phyloP scores from a whole-genome alignment of 2,329 filamentous ascomycete genomes.

The Verticillium tricorpus region DNA sequence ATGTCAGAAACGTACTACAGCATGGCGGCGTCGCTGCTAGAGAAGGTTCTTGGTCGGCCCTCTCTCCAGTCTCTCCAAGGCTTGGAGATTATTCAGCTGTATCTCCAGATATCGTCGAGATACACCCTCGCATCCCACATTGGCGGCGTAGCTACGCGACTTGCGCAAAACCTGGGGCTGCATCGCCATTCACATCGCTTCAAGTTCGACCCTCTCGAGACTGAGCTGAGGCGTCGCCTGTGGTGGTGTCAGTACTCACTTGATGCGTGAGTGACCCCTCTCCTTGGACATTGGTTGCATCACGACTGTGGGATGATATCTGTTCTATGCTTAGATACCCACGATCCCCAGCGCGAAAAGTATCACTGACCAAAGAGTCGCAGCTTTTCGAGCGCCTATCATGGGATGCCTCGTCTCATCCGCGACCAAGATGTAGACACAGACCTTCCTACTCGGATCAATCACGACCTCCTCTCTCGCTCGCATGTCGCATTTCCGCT shows the following conservation, averaged over 20 bases:
- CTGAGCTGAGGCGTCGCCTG: conserved; percentile 16
- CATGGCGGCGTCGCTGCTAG: conserved; percentile 11
- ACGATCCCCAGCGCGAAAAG: too few relatives aligned
- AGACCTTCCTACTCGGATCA: conserved; percentile 17
- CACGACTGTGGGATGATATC: too few relatives aligned
- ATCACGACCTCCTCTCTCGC: conserved; percentile 18
- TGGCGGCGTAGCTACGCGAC: conserved; percentile 16
- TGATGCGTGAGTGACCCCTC: conserved; percentile 13
- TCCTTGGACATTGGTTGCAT: neutral
- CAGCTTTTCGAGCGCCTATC: conserved; percentile 19
- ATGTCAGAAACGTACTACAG: conserved; percentile 15
- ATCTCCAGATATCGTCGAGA: conserved; percentile 17
- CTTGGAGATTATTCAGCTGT: conserved; percentile 17
- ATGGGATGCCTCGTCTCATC: conserved; percentile 20
- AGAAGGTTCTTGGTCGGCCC: conserved; percentile 12
- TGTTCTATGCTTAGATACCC: too few relatives aligned
- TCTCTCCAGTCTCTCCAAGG: conserved; percentile 16
- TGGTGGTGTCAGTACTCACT: conserved; percentile 23
- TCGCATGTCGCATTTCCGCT: conserved; percentile 18
- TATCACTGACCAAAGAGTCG: neutral
- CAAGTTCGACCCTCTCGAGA: conserved; percentile 20
- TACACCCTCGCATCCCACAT: conserved; percentile 17
- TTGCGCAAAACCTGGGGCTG: conserved; percentile 18
- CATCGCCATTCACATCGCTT: conserved; percentile 20
- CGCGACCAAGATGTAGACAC: conserved; percentile 21